Base-by-base conservation (phyloP, 768 basidiomycete genomes). In the Rhizopogon vulgaris region DNA sequence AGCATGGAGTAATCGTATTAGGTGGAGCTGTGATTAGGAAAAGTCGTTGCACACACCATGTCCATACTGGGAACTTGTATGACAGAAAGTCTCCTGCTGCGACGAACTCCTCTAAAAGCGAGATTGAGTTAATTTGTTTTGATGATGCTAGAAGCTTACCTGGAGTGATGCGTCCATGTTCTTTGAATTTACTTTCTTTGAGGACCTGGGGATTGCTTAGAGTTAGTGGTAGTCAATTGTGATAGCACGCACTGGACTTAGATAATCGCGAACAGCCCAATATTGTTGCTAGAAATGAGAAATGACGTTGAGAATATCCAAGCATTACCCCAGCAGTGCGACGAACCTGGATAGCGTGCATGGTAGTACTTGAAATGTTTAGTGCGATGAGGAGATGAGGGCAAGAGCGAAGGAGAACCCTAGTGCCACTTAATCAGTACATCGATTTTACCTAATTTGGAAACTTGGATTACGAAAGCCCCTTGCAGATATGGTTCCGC, bases 11-110 rank as follows among this genome's bases (percentile, higher is more conserved):
- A 34, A 37, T 51, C 17, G 43, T 32, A 22, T 30, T 39, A 38
- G 54, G 41, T n/a, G 22, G 43, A 48, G 27, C 8, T 42, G 32
- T 48, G 12, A 39, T 36, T 27, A 8, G 41, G 41, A 7, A 56
- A 34, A 15, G 14, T 49, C 14, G 4, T 8, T 54, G 41, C 49
- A 67, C 87, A 60, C 52, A 91, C 96, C 96, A 99, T 63, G 83
- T 77, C 96, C 96, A 99, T 24, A 96, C 93, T 10, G 92, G 91
- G 71, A 99, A 99, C 75, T 99, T 99, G 82, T 97, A 97, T 6
- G 85, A 78, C 53, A 99, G 74, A 71, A 97, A 98, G 69, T 99
- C 96, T 49, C 96, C 96, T 7, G 96, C 96, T 14, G 91, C 93
- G 27, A 97, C 92, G 63, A 96, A 98, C 70, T 98, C 96, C 82